Base-by-base conservation (phyloP, 768 basidiomycete genomes). In the Hygrocybe punicea region DNA sequence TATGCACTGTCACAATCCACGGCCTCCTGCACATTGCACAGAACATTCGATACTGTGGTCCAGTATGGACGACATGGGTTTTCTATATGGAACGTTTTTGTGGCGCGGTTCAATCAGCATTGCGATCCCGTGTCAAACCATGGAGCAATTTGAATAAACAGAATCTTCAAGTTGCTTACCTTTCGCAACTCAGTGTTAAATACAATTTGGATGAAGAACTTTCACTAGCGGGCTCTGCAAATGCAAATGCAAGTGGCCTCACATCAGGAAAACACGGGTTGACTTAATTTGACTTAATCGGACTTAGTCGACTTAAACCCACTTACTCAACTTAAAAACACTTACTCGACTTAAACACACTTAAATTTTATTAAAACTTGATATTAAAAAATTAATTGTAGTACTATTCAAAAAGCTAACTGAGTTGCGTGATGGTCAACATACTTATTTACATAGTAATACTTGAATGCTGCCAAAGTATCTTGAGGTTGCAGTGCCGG, bases 31-130 rank as follows among this genome's bases (percentile, higher is more conserved):
- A 76, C 51, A 47, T 74, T 52, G 59, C 62, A 8, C 64, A 71
- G 48, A 60, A 65, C 23, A 75, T 76, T 40, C 53, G 61, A 1
- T 51, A 49, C 10, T 66, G 66, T 54, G 74, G 71, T 2, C 73
- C 74, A 14, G 62, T 67, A 1, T 74, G 73, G 67, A 52, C 65
- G 0, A 67, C 62, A 14, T 75, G 75, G 76, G 64, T 70, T 2
- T 76, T 74, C 50, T 62, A 58, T 23, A 69, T 75, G 64, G 76
- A 77, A 55, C 51, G 69, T 0, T 71, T 65, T 35, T 74, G 71
- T 60, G 71, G 71, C 1, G 54, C 34, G 6, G 59, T 76, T 8
- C 61, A 67, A 36, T 35, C 48, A 0, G 61, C 51, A 9, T 47
- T 76, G 10, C 55, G 57, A 25, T 68, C 65, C 1, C 57, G 58